phyloP scores from a whole-genome alignment of 2,329 filamentous ascomycete species.

The Simplicillium aogashimaense region DNA sequence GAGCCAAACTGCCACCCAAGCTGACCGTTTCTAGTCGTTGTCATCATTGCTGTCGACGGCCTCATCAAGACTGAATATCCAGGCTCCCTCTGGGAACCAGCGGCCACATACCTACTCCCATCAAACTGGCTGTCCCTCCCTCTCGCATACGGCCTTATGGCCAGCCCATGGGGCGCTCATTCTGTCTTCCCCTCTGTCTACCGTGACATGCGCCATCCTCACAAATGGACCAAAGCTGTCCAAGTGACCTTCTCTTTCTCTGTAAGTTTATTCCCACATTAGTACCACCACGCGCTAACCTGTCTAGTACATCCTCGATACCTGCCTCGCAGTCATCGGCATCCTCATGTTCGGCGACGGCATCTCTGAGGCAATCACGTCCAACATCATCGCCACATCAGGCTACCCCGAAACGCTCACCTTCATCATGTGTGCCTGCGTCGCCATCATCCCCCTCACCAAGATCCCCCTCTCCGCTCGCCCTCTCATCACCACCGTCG shows the following conservation, averaged over 20 bases:
- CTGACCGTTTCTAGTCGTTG: constrained; percentile 38
- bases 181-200: constrained; percentile 72
- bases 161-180: constrained; percentile 61
- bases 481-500: constrained; percentile 76
- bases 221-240: constrained; percentile 68
- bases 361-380: constrained; percentile 83
- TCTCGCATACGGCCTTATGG: constrained; percentile 80
- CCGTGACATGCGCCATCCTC: constrained; percentile 60
- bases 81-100: constrained; percentile 75
- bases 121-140: constrained; percentile 80
- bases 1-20: constrained; percentile 3
- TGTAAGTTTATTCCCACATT: constrained; percentile 32
- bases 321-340: constrained; percentile 71
- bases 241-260: constrained; percentile 79
- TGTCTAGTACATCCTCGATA: constrained; percentile 67
- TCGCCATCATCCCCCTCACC: constrained; percentile 87
- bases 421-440: constrained; percentile 74
- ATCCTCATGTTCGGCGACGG: constrained; percentile 89
- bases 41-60: constrained; percentile 78
- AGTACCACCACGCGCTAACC: too few relatives aligned
- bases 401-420: constrained; percentile 67
- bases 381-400: constrained; percentile 68
- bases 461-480: constrained; percentile 89
- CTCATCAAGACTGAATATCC: constrained; percentile 69
- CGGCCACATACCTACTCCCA: constrained; percentile 72